phyloP scores from a whole-genome alignment of 345 rosid species.

The Erodium maritimum region DNA sequence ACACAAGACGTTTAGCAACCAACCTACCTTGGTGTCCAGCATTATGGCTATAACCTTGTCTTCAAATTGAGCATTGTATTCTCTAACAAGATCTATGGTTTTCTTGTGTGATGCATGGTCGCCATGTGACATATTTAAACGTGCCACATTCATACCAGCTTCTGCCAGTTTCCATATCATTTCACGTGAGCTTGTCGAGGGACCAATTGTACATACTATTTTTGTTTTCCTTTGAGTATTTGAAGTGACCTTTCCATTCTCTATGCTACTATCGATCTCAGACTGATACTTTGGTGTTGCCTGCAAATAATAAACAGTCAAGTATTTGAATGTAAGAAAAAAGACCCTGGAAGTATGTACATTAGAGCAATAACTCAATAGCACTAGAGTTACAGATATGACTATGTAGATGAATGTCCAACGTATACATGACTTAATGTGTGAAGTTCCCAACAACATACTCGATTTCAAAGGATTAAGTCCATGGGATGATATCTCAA shows the following conservation, averaged over 20 bases:
- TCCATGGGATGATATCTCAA: no score
- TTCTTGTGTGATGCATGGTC: conserved; percentile 85
- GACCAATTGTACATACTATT: conserved; percentile 93
- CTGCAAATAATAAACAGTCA: conserved; percentile 16
- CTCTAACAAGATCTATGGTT: conserved; percentile 79
- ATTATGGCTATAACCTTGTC: conserved; percentile 82
- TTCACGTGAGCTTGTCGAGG: conserved; percentile 82
- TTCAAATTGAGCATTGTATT: conserved; percentile 68
- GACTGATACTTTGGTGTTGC: conserved; percentile 28
- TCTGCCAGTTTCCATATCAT: conserved; percentile 98
- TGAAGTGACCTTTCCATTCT: conserved; percentile 18
- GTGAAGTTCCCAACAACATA: no score
- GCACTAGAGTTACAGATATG: background rate
- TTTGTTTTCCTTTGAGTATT: conserved; percentile 61
- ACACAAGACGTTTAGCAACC: background rate
- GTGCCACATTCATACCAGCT: conserved; percentile 91
- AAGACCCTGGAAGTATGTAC: no score
- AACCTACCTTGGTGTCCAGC: conserved; percentile 85
- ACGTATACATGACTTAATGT: no score
- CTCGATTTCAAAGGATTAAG: no score
- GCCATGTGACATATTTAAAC: conserved; percentile 94
- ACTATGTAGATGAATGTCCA: background rate
- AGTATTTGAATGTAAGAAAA: background rate
- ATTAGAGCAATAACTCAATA: background rate
- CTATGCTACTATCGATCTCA: conserved; percentile 16